Evolutionary conservation across 2,329 filamentous ascomycete species (phyloP), one percentile per base, ranked within the genome.

Genomic region (Phialophora chinensis): DNA sequence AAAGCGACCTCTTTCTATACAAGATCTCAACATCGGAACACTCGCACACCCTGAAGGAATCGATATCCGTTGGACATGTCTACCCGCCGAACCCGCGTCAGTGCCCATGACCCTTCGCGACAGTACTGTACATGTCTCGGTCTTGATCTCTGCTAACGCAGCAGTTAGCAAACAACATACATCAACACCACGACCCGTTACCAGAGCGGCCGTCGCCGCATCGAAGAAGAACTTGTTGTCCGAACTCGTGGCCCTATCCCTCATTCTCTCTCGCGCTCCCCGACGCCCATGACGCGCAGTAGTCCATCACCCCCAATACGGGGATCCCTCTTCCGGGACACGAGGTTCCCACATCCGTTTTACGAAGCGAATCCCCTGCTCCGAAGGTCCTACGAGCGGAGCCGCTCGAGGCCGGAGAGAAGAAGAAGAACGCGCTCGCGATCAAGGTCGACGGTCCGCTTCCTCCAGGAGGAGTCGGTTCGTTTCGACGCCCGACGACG

Each of bases 141-240:
- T 12, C 20, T 6, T 29, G 17, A n/a, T 25, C 33, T 25, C 20
- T 2, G 47, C 55, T 58, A 31, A 44, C 35, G 27, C 25, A 4
- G 12, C 12, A 42, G 10, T 2, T 33, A 61, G 59, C n/a, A 61
- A 53, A 53, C 29, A 2, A 53, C 44, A 29, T 61, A 54, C 25
- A 53, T 38, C 47, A 61, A 35, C 23, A 61, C 49, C 47, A 61
- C 49, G 1, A 35, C 33, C 7, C 31, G 11, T 2, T 17, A 8
- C n/a, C 23, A 31, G 29, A 20, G 52, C 31, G 59, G 59, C 4
- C 27, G 47, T 3, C 59, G 59, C 7, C 47, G 25, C 3, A n/a
- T 61, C 14, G 59, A 61, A 38, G 59, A 61, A 44, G 59, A 61
- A 53, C n/a, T 27, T 7, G 52, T 20, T 25, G 23, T 53, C 53